These are phyloP conservation scores for Bocquillonia castaneifolia DNA, from an alignment of 441 rosid genomes.

Conservation along the genomic window DNA sequence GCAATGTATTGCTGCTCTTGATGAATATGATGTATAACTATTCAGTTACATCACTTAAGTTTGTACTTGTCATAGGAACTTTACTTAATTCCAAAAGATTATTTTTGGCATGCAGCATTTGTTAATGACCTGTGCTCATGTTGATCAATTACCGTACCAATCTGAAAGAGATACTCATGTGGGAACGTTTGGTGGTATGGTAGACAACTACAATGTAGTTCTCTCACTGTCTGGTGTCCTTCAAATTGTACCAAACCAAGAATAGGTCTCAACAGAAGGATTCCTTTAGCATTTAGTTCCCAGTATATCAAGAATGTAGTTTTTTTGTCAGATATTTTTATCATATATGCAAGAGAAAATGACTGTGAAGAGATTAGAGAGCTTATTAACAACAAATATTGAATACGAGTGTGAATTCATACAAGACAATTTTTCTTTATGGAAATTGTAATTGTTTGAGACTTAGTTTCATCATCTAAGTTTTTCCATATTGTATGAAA, in stretches of 20 bases:
- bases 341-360: neutral
- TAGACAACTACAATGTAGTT: neutral
- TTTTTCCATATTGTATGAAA: neutral
- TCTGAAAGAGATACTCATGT: neutral
- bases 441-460: neutral
- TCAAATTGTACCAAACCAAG: neutral
- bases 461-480: neutral
- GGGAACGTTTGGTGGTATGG: neutral
- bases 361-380: neutral
- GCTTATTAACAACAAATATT: neutral
- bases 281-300: neutral
- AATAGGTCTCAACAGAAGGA: neutral
- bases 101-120: neutral
- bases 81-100: neutral
- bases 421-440: neutral
- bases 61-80: neutral
- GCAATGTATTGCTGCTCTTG: neutral
- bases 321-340: neutral
- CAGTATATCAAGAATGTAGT: neutral
- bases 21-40: neutral
- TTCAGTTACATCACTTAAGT: neutral
- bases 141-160: neutral
- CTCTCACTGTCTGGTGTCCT: neutral
- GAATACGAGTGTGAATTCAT: neutral
- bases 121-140: neutral